phyloP scores from a whole-genome alignment of 768 basidiomycete genomes.

The Lepiota brunneoincarnata region DNA sequence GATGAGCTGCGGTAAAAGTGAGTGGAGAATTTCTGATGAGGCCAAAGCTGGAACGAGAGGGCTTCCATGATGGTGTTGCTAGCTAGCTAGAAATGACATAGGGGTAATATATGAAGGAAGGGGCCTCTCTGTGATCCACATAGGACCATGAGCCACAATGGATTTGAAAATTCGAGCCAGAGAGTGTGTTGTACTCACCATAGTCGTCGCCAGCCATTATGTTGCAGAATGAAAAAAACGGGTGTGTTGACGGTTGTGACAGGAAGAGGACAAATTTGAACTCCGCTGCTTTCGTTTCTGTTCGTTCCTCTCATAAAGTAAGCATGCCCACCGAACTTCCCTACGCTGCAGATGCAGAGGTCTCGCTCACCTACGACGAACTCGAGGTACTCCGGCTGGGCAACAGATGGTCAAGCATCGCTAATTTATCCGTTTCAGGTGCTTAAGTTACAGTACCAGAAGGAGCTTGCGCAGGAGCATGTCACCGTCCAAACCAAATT shows the following conservation, averaged over 20 bases:
- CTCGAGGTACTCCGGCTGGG: constrained; percentile 57
- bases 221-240: neutral
- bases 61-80: constrained; percentile 3
- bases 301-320: constrained; percentile 14
- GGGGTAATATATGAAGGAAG: neutral
- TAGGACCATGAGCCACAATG: constrained; percentile 13
- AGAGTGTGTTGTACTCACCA: constrained; percentile 42
- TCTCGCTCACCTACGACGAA: constrained; percentile 86
- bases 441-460: constrained; percentile 82
- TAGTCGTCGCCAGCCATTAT: constrained; percentile 49
- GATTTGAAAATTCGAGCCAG: constrained; percentile 2
- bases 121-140: constrained; percentile 13
- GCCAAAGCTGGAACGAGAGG: constrained; percentile 1
- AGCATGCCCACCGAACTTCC: constrained; percentile 81
- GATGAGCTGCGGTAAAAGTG: constrained; percentile 18
- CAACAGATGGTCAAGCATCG: neutral
- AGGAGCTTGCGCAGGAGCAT: constrained; percentile 79
- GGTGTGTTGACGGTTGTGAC: constrained; percentile 15
- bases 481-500: constrained; percentile 95
- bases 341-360: constrained; percentile 93
- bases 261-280: constrained; percentile 28
- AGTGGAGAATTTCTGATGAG: neutral
- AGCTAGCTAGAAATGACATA: constrained; percentile 12
- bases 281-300: constrained; percentile 27
- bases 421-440: constrained; percentile 49